Percentiles rank a stretch among this genome's conserved stretches.
Evolutionary conservation across 2,329 filamentous ascomycete genomes (phyloP).

Genomic region (Geoglossum cookeanum): DNA sequence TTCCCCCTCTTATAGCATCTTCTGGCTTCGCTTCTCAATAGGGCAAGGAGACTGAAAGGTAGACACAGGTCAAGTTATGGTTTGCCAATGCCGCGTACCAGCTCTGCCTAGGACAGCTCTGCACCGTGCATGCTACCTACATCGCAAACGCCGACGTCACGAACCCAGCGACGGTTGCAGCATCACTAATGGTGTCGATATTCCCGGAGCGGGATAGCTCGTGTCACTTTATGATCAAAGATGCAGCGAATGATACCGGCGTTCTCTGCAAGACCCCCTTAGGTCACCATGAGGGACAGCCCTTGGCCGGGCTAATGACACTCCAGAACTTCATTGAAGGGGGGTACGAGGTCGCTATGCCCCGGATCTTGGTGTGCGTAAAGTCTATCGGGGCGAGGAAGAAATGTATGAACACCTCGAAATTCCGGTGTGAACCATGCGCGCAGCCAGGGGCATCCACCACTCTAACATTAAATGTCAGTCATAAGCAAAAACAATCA

Average conservation of each 20-base stretch:
- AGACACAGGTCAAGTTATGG: conserved; percentile 31
- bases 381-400: conserved; percentile 35
- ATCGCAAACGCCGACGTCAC: conserved; percentile 23
- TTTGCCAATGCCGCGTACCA: conserved; percentile 24
- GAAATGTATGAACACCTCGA: conserved; percentile 21
- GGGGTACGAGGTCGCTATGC: conserved; percentile 30
- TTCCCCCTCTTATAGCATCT: neutral
- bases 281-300: conserved; percentile 19
- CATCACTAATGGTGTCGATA: conserved; percentile 17
- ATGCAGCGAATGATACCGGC: conserved; percentile 24
- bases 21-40: conserved; percentile 8
- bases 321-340: conserved; percentile 34
- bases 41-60: neutral
- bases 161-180: neutral
- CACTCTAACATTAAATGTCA: conserved; percentile 4
- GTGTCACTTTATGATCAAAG: conserved; percentile 26
- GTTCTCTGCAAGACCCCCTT: conserved; percentile 28
- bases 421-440: no score
- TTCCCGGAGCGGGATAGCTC: conserved; percentile 36
- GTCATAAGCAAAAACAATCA: conserved; percentile 29
- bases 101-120: conserved; percentile 32
- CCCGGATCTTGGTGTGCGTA: conserved; percentile 36
- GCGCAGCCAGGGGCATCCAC: no score
- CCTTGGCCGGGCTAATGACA: conserved; percentile 30
- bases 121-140: conserved; percentile 38